Percentiles rank a stretch among this genome's conserved stretches.
Conservation (phyloP, 2,329 filamentous ascomycete species). For the Colletotrichum godetiae region DNA sequence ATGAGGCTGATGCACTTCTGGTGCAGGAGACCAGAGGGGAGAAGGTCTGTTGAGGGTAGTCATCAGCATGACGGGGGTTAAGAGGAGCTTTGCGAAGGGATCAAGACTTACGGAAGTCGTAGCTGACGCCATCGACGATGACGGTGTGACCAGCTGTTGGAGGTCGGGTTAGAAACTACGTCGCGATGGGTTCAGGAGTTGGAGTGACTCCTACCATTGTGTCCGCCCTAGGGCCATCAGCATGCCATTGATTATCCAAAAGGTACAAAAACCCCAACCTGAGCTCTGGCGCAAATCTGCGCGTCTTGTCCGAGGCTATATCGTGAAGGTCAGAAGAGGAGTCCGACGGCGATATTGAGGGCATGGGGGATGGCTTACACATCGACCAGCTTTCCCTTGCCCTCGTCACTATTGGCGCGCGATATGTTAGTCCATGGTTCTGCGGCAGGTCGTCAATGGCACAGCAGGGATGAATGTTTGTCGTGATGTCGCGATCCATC, state of each 20-base stretch:
- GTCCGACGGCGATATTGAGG: constrained; percentile 33
- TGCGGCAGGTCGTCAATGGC: constrained; percentile 3
- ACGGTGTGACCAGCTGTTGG: constrained; percentile 35
- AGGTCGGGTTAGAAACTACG: constrained; percentile 32
- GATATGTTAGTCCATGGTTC: constrained; percentile 17
- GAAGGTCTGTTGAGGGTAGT: constrained; percentile 62
- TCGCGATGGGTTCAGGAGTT: constrained; percentile 30
- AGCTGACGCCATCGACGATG: constrained; percentile 36
- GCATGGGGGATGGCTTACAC: constrained; percentile 40
- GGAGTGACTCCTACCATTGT: constrained; percentile 42
- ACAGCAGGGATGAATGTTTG: not conserved
- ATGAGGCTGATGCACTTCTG: constrained; percentile 79
- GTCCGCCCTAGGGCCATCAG: constrained; percentile 42
- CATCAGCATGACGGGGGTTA: constrained; percentile 37
- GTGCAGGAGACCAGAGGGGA: constrained; percentile 78
- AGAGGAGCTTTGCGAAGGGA: not conserved
- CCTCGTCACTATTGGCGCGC: constrained; percentile 46
- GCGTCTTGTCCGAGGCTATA: constrained; percentile 39
- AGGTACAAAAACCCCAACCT: constrained; percentile 31
- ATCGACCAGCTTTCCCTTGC: constrained; percentile 52
- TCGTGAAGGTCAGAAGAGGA: constrained; percentile 29
- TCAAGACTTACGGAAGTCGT: constrained; percentile 35
- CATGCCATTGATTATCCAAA: constrained; percentile 34
- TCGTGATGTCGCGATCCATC: not conserved
- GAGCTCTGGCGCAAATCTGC: constrained; percentile 37